Percentiles rank a stretch among this genome's conserved stretches.
Conservation (phyloP, 1,139 yeast genomes). For the Magnusiomyces tetraspermus region DNA sequence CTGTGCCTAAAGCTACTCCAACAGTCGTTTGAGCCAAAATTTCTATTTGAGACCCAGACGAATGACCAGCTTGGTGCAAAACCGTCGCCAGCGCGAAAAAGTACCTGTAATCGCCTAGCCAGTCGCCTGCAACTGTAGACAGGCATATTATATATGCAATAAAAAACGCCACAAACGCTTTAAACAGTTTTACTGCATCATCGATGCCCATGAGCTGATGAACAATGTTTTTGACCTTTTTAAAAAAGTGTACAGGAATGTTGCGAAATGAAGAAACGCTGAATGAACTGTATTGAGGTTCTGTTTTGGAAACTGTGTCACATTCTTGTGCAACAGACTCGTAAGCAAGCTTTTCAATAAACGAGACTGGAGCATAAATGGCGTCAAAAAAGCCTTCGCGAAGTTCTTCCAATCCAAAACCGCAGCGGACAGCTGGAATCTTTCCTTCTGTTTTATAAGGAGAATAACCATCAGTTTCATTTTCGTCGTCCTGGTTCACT, state of each 20-base stretch:
- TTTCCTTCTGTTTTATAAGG: not conserved
- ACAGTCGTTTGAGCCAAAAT: conserved; percentile 35
- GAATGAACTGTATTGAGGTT: not conserved
- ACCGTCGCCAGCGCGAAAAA: conserved; percentile 38
- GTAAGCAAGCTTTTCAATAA: conserved; percentile 18
- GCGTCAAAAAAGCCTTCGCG: conserved; percentile 44
- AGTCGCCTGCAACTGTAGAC: conserved; percentile 32
- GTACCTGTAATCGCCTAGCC: conserved; percentile 36
- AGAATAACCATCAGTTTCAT: not conserved
- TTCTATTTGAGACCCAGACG: conserved; percentile 42
- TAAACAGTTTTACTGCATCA: conserved; percentile 16
- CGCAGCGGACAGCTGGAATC: conserved; percentile 1
- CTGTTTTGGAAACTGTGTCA: not conserved
- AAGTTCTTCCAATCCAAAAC: conserved; percentile 36
- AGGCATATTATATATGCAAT: conserved; percentile 36
- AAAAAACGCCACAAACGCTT: conserved; percentile 37
- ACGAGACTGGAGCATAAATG: conserved; percentile 32
- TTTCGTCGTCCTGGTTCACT: not conserved
- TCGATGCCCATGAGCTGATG: not conserved
- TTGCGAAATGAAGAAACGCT: no score
- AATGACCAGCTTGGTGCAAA: conserved; percentile 41
- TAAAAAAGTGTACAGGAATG: not conserved
- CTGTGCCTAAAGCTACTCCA: conserved; percentile 42
- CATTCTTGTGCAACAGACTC: conserved; percentile 6
- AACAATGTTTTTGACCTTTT: not conserved